phyloP scores from a whole-genome alignment of 2,329 filamentous ascomycete species.

The Colletotrichum destructivum region DNA sequence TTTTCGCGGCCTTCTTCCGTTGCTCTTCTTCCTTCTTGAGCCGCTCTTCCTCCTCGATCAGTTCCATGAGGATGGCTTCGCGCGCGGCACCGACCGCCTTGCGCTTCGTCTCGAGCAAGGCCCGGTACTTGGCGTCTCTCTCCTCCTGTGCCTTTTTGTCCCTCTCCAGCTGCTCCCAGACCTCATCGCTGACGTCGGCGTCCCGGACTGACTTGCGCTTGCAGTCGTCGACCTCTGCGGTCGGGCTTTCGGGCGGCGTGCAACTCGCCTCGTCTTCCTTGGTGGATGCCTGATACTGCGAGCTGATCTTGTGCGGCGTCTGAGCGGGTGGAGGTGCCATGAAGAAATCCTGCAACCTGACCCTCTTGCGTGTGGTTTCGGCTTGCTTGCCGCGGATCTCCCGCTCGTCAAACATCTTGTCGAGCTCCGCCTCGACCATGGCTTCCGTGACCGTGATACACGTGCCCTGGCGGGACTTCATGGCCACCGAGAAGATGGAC shows the following conservation, averaged over 20 bases:
- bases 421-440: slow-evolving; percentile 41
- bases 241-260: not conserved
- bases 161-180: slow-evolving; percentile 72
- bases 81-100: slow-evolving; percentile 49
- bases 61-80: slow-evolving; percentile 54
- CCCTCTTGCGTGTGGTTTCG: not conserved
- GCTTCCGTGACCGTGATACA: slow-evolving; percentile 44
- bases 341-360: not conserved
- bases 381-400: slow-evolving; percentile 2
- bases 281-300: slow-evolving; percentile 1
- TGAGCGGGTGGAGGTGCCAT: slow-evolving; percentile 6
- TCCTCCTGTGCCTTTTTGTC: slow-evolving; percentile 53
- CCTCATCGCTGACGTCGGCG: slow-evolving; percentile 69
- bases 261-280: slow-evolving; percentile 2
- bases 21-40: slow-evolving; percentile 57
- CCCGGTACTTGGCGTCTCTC: slow-evolving; percentile 55
- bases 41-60: slow-evolving; percentile 57
- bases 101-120: slow-evolving; percentile 51
- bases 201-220: slow-evolving; percentile 61
- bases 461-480: slow-evolving; percentile 44
- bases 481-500: slow-evolving; percentile 61
- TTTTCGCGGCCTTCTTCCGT: slow-evolving; percentile 61
- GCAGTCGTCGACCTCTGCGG: slow-evolving; percentile 27
- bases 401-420: slow-evolving; percentile 46
- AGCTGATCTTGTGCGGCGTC: slow-evolving; percentile 11